Base-by-base conservation (phyloP, 2,329 filamentous ascomycete species). In the Grosmannia penicillata region DNA sequence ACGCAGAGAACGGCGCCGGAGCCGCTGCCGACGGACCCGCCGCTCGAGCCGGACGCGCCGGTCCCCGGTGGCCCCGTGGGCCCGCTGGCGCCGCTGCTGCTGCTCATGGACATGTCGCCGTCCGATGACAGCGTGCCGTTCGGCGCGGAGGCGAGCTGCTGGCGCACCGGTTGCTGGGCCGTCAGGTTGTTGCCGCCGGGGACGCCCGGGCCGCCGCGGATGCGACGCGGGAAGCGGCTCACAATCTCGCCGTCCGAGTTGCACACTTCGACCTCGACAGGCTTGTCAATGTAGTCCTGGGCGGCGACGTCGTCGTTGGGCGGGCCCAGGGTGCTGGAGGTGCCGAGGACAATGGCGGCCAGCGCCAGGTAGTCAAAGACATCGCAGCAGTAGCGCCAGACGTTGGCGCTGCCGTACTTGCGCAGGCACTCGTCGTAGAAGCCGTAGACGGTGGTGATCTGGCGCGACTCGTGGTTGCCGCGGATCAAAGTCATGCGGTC, bases 371-470 rank as follows among this genome's bases (percentile, higher is more conserved):
- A 96, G 61, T 98, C 89, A 55, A 98, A 98, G 4, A 96, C 82
- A 52, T 98, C 91, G 61, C 87, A 95, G 64, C 87, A 98, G 55
- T 95, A 89, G 39, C 84, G 73, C 89, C 89, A 96, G 1, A 96
- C 89, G 51, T 95, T 96, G 27, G 89, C 87, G 54, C 82, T 93
- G 43, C 89, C 89, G 53, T 96, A 96, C 61, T 96, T 96, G 38
- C 89, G 72, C 46, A 95, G 68, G 53, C 89, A 96, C 62, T 96
- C 89, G 54, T 96, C 89, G 63, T 96, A 96, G 64, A 96, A 96
- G 45, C 89, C 89, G 56, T 96, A 96, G 13, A 96, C 89, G 6
- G 85, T 93, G 18, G 89, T 96, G 48, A 96, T 96, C 58, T 96
- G 89, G 42, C 89, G 77, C 32, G 87, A 95, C 61, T 96, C 89